Evolutionary conservation across 768 basidiomycete genomes (phyloP).

Genomic region (Mycena galopus): DNA sequence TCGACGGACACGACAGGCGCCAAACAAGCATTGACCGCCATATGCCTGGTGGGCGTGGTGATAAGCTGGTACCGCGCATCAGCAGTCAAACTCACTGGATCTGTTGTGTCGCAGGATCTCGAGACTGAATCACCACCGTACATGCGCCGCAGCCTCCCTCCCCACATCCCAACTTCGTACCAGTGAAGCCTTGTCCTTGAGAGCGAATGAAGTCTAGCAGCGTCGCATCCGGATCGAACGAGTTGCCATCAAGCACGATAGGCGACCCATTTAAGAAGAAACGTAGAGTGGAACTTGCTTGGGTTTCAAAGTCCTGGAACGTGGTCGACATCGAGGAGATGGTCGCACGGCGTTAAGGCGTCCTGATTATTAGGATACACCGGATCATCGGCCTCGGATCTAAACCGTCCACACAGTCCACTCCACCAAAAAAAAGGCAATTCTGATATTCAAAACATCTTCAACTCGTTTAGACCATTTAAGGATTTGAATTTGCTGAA

Average conservation of each 20-base stretch:
- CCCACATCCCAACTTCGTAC: constrained; percentile 38
- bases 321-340: constrained; percentile 20
- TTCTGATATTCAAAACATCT: neutral
- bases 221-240: constrained; percentile 36
- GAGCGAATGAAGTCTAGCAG: constrained; percentile 37
- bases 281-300: constrained; percentile 28
- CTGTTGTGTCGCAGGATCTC: constrained; percentile 26
- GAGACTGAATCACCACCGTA: constrained; percentile 35
- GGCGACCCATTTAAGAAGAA: constrained; percentile 37
- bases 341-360: neutral
- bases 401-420: neutral
- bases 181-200: constrained; percentile 37
- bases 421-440: constrained; percentile 1
- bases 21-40: constrained; percentile 37
- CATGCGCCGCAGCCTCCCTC: constrained; percentile 39
- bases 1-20: constrained; percentile 37
- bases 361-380: neutral
- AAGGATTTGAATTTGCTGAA: too few relatives aligned
- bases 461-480: too few relatives aligned
- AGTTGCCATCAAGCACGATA: constrained; percentile 36
- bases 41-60: constrained; percentile 16
- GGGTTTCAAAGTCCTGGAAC: constrained; percentile 27
- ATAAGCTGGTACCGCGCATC: neutral
- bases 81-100: constrained; percentile 26
- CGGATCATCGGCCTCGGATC: neutral